A percentile compares a stretch with the other conserved stretches of the same genome.
Conservation (phyloP, 106 monocot species). For the Hemerocallis citrina region DNA sequence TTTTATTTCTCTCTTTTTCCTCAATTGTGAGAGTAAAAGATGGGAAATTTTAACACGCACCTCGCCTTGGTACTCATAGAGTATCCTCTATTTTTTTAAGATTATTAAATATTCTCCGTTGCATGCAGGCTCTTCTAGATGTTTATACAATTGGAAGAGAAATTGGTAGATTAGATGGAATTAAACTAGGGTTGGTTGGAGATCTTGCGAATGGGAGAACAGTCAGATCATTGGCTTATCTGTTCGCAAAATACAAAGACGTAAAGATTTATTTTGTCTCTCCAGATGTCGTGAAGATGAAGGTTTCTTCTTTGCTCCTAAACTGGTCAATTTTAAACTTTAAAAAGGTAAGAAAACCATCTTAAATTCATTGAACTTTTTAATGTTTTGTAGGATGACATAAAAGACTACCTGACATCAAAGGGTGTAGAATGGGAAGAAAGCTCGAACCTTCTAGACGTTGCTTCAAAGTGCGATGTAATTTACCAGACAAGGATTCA, state of each 20-base stretch:
- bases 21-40: too few species aligned
- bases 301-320: constrained; percentile 45
- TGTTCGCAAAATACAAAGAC: constrained; percentile 74
- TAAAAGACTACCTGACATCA: constrained; percentile 80
- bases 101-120: neutral
- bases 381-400: constrained; percentile 62
- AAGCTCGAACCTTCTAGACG: constrained; percentile 71
- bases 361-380: too few species aligned
- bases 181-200: constrained; percentile 78
- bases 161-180: constrained; percentile 88
- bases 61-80: too few species aligned
- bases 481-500: constrained; percentile 97
- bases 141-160: constrained; percentile 96
- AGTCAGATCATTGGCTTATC: constrained; percentile 85
- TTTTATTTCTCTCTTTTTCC: too few species aligned
- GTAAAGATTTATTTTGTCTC: constrained; percentile 91
- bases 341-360: too few species aligned
- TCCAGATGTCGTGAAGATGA: constrained; percentile 98
- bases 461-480: constrained; percentile 93
- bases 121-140: constrained; percentile 80
- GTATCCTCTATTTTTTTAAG: neutral
- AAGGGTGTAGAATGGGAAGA: constrained; percentile 89
- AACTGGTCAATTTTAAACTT: neutral
- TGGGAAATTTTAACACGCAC: too few species aligned
- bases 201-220: constrained; percentile 99